phyloP scores from a whole-genome alignment of 169 alveolate species.

The Cryptosporidium xiaoi region DNA sequence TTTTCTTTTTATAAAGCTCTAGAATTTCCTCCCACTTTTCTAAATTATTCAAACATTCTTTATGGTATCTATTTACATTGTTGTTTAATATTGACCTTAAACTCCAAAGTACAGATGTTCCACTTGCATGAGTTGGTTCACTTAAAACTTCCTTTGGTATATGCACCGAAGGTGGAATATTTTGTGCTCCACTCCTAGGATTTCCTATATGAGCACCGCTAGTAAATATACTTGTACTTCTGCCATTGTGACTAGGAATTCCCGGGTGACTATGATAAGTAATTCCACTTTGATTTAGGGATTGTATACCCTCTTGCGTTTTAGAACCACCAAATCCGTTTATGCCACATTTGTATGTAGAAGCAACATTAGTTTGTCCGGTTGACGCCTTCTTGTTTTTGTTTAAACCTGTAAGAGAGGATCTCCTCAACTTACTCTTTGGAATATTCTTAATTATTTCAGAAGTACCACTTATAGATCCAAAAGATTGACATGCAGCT shows the following conservation, averaged over 20 bases:
- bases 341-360: background rate
- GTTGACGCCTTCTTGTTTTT: constrained; percentile 5
- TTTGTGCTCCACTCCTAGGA: background rate
- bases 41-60: constrained; percentile 34
- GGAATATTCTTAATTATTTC: constrained; percentile 1
- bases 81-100: constrained; percentile 44
- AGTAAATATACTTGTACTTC: background rate
- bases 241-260: background rate
- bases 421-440: constrained; percentile 22
- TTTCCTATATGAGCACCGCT: background rate
- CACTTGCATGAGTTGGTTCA: constrained; percentile 63
- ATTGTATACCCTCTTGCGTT: background rate
- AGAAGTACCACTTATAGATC: background rate
- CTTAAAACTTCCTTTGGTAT: constrained; percentile 44
- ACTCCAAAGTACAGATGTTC: constrained; percentile 74
- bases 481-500: background rate
- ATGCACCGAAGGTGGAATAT: constrained; percentile 51
- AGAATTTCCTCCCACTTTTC: constrained; percentile 44
- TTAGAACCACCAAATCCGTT: no score
- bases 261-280: background rate
- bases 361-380: background rate
- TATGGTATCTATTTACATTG: constrained; percentile 61
- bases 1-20: constrained; percentile 36
- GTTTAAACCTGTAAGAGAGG: constrained; percentile 2
- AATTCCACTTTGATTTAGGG: background rate